Evolutionary conservation across 148 eudicot genomes (phyloP).

Genomic region (Dysphania ambrosioides): DNA sequence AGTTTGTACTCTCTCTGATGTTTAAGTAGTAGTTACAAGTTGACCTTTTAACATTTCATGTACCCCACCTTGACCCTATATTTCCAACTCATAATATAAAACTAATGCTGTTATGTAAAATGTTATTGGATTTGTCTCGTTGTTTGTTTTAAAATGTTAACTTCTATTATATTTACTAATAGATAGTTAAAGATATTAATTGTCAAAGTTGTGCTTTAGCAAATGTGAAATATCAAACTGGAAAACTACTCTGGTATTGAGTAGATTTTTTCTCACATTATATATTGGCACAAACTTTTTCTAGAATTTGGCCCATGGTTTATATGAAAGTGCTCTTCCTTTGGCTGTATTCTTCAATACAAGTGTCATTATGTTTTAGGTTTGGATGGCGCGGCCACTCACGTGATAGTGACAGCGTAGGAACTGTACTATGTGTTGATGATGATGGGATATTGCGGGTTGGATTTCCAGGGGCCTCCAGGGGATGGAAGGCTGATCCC

Average conservation of each 20-base stretch:
- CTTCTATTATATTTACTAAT: no score
- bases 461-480: slow-evolving; percentile 99
- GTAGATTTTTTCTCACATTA: not conserved
- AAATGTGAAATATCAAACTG: no score
- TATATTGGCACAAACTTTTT: not conserved
- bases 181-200: no score
- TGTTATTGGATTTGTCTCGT: no score
- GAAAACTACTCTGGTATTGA: no score
- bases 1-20: not conserved
- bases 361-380: slow-evolving; percentile 37
- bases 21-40: no score
- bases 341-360: slow-evolving; percentile 7
- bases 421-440: slow-evolving; percentile 95
- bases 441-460: slow-evolving; percentile 98
- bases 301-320: not conserved
- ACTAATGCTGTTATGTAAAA: no score
- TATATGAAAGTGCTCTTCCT: slow-evolving; percentile 9
- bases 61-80: no score
- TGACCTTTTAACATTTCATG: no score
- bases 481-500: slow-evolving; percentile 99
- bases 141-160: not conserved
- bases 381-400: slow-evolving; percentile 94
- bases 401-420: slow-evolving; percentile 87
- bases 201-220: no score
- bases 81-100: no score